Conservation (phyloP, 495 filamentous ascomycete species). For the Neurospora tetraspora region DNA sequence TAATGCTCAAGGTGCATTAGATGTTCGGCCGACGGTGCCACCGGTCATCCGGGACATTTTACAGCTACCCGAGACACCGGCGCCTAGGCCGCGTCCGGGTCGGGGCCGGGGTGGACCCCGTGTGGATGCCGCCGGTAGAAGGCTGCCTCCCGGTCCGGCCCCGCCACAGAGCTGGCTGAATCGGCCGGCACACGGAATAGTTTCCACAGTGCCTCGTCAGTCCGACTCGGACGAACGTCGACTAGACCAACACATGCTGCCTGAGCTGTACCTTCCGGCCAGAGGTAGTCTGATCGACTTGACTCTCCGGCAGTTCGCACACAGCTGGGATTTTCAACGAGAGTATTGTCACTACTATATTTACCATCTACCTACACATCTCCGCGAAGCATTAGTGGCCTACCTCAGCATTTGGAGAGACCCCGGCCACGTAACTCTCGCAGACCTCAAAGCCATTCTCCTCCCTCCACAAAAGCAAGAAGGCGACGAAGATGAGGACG, state of each 20-base stretch:
- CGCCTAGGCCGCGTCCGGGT: constrained; percentile 51
- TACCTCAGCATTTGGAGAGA: constrained; percentile 45
- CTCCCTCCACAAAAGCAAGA: constrained; percentile 21
- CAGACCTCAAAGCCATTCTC: constrained; percentile 31
- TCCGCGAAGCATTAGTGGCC: constrained; percentile 52
- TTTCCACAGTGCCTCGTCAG: not conserved
- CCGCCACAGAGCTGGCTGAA: constrained; percentile 62
- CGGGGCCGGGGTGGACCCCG: constrained; percentile 13
- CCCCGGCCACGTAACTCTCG: constrained; percentile 33
- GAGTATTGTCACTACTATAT: constrained; percentile 59
- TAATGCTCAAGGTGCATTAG: constrained; percentile 8
- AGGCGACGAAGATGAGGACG: constrained; percentile 17
- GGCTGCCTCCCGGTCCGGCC: constrained; percentile 54
- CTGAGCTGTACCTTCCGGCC: constrained; percentile 26
- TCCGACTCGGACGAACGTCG: not conserved
- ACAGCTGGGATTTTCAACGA: constrained; percentile 59
- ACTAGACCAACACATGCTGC: constrained; percentile 20
- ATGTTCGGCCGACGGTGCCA: constrained; percentile 31
- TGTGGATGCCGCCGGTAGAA: constrained; percentile 31
- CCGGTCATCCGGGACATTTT: constrained; percentile 49
- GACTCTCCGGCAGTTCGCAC: constrained; percentile 49
- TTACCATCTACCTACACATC: constrained; percentile 47
- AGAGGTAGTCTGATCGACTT: constrained; percentile 46
- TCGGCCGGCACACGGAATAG: not conserved
- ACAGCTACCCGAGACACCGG: constrained; percentile 59